Evolutionary conservation across 768 basidiomycete species (phyloP).

Genomic region (Phaeolepiota aurea): DNA sequence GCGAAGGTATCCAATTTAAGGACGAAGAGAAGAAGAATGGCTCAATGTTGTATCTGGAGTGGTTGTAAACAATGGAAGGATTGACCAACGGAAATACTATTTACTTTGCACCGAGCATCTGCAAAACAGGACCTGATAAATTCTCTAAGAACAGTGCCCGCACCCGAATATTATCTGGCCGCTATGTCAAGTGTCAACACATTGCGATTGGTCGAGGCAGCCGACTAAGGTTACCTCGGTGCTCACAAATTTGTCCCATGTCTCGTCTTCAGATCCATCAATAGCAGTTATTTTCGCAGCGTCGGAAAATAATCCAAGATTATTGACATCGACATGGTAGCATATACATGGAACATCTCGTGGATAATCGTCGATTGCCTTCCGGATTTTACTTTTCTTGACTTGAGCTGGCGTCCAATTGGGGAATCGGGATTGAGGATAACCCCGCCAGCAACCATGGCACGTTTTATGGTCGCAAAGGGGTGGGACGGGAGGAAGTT

Average conservation of each 20-base stretch:
- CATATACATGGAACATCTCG: conserved; percentile 17
- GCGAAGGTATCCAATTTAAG: conserved; percentile 59
- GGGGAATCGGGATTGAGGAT: conserved; percentile 41
- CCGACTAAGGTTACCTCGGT: conserved; percentile 20
- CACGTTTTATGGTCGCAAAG: conserved; percentile 29
- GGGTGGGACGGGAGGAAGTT: conserved; percentile 26
- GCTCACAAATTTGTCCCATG: conserved; percentile 29
- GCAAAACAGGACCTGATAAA: conserved; percentile 41
- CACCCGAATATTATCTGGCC: conserved; percentile 27
- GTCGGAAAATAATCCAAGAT: conserved; percentile 26
- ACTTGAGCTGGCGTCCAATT: conserved; percentile 48
- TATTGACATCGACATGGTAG: conserved; percentile 33
- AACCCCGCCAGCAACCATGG: conserved; percentile 29
- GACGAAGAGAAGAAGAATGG: conserved; percentile 65
- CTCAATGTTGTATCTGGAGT: conserved; percentile 43
- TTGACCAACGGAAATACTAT: neutral
- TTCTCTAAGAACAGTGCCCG: conserved; percentile 45
- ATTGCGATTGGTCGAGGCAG: neutral
- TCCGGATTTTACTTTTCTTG: conserved; percentile 28
- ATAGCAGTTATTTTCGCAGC: conserved; percentile 13
- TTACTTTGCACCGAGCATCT: conserved; percentile 54
- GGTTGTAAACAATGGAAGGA: no score
- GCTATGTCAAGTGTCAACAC: neutral
- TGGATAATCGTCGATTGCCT: conserved; percentile 25
- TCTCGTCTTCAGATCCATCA: conserved; percentile 15